Conservation (phyloP, 768 basidiomycete genomes). For the Lentinus tigrinus region DNA sequence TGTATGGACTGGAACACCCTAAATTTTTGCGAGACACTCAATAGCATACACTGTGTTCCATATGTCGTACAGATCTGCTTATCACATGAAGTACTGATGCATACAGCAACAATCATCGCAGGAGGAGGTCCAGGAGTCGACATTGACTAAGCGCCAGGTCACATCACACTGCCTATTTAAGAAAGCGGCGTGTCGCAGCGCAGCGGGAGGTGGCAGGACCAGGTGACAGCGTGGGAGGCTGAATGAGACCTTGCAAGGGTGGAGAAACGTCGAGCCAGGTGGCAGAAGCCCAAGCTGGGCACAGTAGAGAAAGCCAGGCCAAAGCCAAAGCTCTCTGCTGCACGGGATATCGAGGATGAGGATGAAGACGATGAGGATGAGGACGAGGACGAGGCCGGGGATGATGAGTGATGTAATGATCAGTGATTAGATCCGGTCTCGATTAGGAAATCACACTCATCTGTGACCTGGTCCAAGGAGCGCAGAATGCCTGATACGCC, state of each 20-base stretch:
- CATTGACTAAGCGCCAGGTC: no score
- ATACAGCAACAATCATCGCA: no score
- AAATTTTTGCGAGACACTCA: no score
- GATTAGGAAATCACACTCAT: no score
- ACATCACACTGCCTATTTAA: no score
- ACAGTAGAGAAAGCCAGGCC: background rate
- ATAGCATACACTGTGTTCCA: no score
- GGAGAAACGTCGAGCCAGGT: conserved; percentile 2
- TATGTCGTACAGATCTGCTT: no score
- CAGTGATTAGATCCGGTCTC: background rate
- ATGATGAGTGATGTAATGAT: background rate
- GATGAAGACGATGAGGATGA: background rate
- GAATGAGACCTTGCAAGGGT: conserved; percentile 13
- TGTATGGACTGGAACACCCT: no score
- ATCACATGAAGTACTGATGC: no score
- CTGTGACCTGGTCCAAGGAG: background rate
- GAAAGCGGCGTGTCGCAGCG: background rate
- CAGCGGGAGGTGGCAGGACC: conserved; percentile 1
- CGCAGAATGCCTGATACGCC: background rate
- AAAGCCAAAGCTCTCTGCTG: background rate
- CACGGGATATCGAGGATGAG: background rate
- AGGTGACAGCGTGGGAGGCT: conserved; percentile 21
- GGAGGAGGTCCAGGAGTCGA: no score
- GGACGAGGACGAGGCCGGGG: background rate
- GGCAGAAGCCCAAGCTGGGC: background rate